Evolutionary conservation across 176 grass and related monocot genomes (phyloP), one percentile per base, ranked within the genome.

Genomic region (Thalia dealbata): DNA sequence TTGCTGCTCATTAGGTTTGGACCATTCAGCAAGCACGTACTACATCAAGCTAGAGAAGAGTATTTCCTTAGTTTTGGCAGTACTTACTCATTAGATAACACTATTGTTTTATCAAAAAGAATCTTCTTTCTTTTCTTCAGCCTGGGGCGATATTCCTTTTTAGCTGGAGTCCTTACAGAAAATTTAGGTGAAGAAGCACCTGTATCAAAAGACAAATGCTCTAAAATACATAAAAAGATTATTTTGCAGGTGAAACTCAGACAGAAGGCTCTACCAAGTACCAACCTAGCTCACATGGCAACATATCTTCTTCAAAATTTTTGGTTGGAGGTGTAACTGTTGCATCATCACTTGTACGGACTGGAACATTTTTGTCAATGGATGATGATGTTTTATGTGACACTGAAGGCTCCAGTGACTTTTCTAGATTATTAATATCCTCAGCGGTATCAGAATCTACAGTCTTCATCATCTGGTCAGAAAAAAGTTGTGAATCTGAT

Each of bases 91-190:
- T 91, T 93, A 5, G 74, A 35, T 55, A 93, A 42, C 43, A 87
- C 15, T 45, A 69, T 78, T 45, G 11, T n/a, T 51, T 88, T 64
- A 80, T 93, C 85, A 75, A 16, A 84, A 26, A 75, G 28, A 25
- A 1, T 32, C 68, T 19, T 81, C 68, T 19, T 81, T 74, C 35
- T 73, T 41, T 64, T 83, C 14, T 16, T 46, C 35, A 46, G 56
- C 7, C 24, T 26, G 7, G 6, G 41, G 18, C 9, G 48, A 61
- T 45, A 78, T 41, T 99, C 95, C 58, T 44, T 91, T 50, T 85
- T 93, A 82, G 83, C 85, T 67, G 95, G 95, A 74, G 90, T 99
- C 56, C 25, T 80, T 52, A 99, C 85, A 24, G 50, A 75, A 80
- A 86, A 86, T 81, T 82, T 88, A 70, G 87, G 83, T 64, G 82